phyloP scores from a whole-genome alignment of 106 monocot species.

The Dioscorea alata region DNA sequence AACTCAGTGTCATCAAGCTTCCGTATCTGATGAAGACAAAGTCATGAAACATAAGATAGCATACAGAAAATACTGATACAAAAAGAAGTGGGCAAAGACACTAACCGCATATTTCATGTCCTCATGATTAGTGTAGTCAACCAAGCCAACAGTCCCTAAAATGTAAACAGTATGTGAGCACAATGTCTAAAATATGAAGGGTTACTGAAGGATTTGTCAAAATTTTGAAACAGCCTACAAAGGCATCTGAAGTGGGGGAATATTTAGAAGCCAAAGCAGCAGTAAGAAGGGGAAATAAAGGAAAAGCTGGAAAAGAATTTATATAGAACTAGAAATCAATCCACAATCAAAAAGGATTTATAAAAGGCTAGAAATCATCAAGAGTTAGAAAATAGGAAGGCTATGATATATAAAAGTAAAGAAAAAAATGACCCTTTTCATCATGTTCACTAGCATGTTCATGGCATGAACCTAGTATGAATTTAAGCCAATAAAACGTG shows the following conservation, averaged over 20 bases:
- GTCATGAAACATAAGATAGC: background rate
- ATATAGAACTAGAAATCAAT: no score
- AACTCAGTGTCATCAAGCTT: conserved; percentile 89
- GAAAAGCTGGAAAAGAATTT: background rate
- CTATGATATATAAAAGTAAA: no score
- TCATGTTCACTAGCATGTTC: no score
- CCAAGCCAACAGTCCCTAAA: conserved; percentile 50
- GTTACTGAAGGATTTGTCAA: no score
- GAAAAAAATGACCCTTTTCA: no score
- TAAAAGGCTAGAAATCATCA: no score
- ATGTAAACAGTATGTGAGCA: background rate
- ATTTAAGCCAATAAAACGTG: background rate
- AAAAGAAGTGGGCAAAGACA: background rate
- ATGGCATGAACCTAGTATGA: no score
- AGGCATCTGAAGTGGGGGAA: no score
- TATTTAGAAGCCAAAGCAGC: background rate
- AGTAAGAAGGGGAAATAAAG: background rate
- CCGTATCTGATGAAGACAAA: conserved; percentile 34
- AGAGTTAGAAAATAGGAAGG: no score
- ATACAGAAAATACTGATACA: background rate
- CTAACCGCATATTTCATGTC: conserved; percentile 91
- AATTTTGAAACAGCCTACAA: no score
- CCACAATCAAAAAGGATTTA: no score
- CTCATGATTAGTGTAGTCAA: conserved; percentile 74
- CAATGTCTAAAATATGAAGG: background rate